Evolutionary conservation across 192 early-diverging fungal species (phyloP).

Genomic region (Linnemannia elongata): DNA sequence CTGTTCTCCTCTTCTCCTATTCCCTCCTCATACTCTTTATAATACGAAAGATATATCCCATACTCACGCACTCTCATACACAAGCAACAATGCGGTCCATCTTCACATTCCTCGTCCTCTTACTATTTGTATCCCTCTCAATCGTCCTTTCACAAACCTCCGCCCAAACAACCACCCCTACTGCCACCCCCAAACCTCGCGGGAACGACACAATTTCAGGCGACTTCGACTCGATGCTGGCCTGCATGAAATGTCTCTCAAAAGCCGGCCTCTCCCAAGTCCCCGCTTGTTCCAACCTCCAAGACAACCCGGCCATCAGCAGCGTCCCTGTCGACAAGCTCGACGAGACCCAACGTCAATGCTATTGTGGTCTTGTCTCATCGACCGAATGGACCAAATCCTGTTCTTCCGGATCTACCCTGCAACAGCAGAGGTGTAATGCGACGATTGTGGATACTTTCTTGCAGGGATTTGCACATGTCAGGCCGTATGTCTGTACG

Average conservation of each 20-base stretch:
- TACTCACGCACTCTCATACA: too few relatives aligned
- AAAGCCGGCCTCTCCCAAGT: neutral
- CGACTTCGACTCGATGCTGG: neutral
- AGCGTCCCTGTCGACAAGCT: neutral
- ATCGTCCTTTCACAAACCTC: too few relatives aligned
- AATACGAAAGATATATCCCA: too few relatives aligned
- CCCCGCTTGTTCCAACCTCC: neutral
- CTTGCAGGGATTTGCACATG: neutral
- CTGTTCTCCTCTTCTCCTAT: too few relatives aligned
- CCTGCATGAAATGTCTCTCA: constrained; percentile 6
- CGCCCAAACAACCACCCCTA: too few relatives aligned
- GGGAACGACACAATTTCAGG: neutral
- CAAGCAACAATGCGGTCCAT: too few relatives aligned
- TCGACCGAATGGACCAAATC: neutral
- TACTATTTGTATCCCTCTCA: too few relatives aligned
- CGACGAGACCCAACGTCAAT: neutral
- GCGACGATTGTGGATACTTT: neutral
- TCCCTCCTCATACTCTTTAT: too few relatives aligned
- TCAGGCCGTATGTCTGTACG: neutral
- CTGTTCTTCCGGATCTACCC: neutral
- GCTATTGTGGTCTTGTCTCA: neutral
- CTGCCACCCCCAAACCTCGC: neutral
- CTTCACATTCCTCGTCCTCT: too few relatives aligned
- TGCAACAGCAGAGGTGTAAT: neutral
- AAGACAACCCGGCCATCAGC: neutral